Evolutionary conservation across 331 rosid species (phyloP).

Genomic region (Cydonia oblonga): DNA sequence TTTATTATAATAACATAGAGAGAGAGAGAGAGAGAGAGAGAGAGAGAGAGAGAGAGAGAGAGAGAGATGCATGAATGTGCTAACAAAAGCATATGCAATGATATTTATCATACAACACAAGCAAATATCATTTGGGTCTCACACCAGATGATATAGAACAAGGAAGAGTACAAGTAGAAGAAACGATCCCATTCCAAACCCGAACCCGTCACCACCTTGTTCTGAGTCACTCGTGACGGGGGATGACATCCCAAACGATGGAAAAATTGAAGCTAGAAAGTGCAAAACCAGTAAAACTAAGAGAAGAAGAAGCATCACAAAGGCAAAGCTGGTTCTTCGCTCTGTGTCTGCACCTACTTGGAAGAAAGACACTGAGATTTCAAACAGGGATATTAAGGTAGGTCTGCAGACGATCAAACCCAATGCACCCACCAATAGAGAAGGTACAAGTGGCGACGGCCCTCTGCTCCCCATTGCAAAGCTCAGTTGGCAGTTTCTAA

Average conservation of each 20-base stretch:
- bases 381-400: slow-evolving; percentile 1
- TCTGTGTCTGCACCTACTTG: slow-evolving; percentile 2
- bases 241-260: background rate
- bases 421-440: slow-evolving; percentile 11
- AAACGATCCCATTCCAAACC: slow-evolving; percentile 13
- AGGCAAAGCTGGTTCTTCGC: background rate
- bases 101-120: background rate
- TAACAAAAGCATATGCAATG: background rate
- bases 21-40: background rate
- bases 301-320: slow-evolving; percentile 7
- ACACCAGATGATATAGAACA: slow-evolving; percentile 9
- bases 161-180: slow-evolving; percentile 14
- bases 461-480: slow-evolving; percentile 16
- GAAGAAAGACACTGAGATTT: slow-evolving; percentile 1
- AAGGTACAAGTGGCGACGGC: slow-evolving; percentile 26
- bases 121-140: background rate
- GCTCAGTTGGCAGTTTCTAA: background rate
- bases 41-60: background rate
- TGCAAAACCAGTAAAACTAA: background rate
- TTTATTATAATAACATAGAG: too few species aligned
- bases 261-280: slow-evolving; percentile 2
- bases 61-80: background rate
- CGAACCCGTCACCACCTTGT: slow-evolving; percentile 11
- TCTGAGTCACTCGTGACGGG: background rate
- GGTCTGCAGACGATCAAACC: slow-evolving; percentile 20